phyloP scores from a whole-genome alignment of 345 rosid species.

The Euclidium syriacum region DNA sequence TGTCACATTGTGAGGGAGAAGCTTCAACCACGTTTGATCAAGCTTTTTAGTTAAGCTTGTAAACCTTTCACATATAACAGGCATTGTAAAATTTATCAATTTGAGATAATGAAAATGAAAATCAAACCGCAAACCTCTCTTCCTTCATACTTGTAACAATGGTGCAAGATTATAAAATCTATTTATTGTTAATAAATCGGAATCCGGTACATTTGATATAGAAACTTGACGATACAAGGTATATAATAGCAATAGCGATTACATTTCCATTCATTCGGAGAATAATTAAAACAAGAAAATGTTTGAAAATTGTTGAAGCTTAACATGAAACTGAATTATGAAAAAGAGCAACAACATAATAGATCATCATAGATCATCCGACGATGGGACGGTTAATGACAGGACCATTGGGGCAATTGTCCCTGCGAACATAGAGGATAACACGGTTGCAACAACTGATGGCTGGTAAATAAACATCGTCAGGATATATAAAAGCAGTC shows the following conservation, averaged over 20 bases:
- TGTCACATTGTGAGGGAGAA: too few relatives aligned
- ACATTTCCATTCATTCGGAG: neutral
- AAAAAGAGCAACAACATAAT: neutral
- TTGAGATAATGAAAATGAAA: too few relatives aligned
- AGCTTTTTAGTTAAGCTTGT: too few relatives aligned
- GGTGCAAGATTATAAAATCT: too few relatives aligned
- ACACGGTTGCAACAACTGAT: conserved; percentile 27
- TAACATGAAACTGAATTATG: neutral
- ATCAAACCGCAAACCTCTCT: too few relatives aligned
- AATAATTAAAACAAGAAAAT: neutral
- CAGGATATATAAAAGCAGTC: conserved; percentile 4
- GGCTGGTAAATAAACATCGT: neutral
- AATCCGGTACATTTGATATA: too few relatives aligned
- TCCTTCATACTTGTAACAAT: too few relatives aligned
- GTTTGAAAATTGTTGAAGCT: neutral
- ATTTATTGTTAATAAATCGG: too few relatives aligned
- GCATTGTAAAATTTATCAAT: too few relatives aligned
- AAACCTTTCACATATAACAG: too few relatives aligned
- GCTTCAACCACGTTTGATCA: too few relatives aligned
- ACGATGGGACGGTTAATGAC: conserved; percentile 3
- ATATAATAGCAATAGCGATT: neutral
- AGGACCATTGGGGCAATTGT: conserved; percentile 21
- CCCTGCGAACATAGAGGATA: conserved; percentile 1
- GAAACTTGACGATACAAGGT: neutral
- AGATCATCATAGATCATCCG: conserved; percentile 6